A percentile compares a stretch with the other conserved stretches of the same genome.
These are phyloP conservation scores for Suillus occidentalis DNA, from an alignment of 768 basidiomycete genomes.

Conservation along the genomic window DNA sequence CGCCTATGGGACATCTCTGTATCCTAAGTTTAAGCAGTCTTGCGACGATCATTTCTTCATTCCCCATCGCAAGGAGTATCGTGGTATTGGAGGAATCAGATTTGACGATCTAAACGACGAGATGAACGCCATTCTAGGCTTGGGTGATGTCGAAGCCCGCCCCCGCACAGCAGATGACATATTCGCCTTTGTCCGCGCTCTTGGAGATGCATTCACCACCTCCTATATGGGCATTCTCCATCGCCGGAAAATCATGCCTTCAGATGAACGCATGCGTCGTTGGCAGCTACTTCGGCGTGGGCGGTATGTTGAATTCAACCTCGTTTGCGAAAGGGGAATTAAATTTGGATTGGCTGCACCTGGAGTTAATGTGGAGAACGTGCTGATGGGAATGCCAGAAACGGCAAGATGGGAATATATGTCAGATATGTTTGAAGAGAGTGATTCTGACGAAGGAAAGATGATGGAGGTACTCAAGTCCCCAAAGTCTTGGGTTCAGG, in stretches of 20 bases:
- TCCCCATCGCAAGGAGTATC: constrained; percentile 49
- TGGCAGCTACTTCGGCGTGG: constrained; percentile 57
- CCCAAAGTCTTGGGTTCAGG: constrained; percentile 18
- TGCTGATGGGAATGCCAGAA: constrained; percentile 65
- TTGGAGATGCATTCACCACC: constrained; percentile 46
- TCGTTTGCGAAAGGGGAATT: constrained; percentile 69
- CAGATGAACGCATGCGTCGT: constrained; percentile 34
- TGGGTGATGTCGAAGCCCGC: constrained; percentile 9
- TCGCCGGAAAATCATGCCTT: constrained; percentile 35
- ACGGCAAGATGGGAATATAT: constrained; percentile 71
- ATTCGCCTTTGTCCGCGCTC: constrained; percentile 44
- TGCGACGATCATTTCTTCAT: constrained; percentile 58
- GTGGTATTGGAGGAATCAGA: constrained; percentile 55
- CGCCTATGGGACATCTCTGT: constrained; percentile 40
- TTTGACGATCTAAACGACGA: constrained; percentile 51
- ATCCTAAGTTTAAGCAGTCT: constrained; percentile 48
- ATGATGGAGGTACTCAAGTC: constrained; percentile 47
- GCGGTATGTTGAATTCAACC: constrained; percentile 59
- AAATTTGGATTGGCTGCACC: constrained; percentile 65
- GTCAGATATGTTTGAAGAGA: constrained; percentile 50
- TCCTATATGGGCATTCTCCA: constrained; percentile 48
- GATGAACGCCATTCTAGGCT: constrained; percentile 23
- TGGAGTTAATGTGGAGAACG: constrained; percentile 61
- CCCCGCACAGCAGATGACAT: constrained; percentile 36
- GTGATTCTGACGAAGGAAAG: constrained; percentile 50